Evolutionary conservation across 108 stramenopile genomes (phyloP).

Genomic region (Asterionellopsis glacialis): DNA sequence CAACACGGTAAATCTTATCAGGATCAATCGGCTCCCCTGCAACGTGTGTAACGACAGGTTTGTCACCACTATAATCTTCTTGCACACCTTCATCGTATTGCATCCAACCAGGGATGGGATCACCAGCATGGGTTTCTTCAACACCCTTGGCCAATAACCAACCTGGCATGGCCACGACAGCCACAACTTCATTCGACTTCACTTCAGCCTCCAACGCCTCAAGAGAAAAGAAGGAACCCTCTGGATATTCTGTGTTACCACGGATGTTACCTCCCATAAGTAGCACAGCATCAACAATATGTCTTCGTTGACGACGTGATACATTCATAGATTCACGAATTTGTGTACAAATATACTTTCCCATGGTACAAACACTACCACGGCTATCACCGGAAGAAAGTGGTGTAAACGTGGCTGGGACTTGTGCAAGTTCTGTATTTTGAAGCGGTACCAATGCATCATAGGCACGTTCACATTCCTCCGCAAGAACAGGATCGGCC

Average conservation of each 20-base stretch:
- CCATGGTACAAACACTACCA: conserved; percentile 39
- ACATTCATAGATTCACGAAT: conserved; percentile 28
- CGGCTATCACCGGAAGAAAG: conserved; percentile 24
- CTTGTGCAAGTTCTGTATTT: conserved; percentile 37
- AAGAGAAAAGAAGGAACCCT: conserved; percentile 31
- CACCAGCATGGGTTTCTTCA: conserved; percentile 37
- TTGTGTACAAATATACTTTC: conserved; percentile 31
- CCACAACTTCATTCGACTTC: conserved; percentile 34
- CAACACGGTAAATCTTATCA: conserved; percentile 39
- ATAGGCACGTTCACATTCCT: conserved; percentile 34
- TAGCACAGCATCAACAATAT: conserved; percentile 18
- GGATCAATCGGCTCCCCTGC: conserved; percentile 28
- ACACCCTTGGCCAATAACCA: conserved; percentile 38
- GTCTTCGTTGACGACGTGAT: conserved; percentile 5
- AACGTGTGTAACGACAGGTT: conserved; percentile 33
- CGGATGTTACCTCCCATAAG: conserved; percentile 47
- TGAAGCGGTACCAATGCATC: conserved; percentile 30
- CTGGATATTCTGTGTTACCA: conserved; percentile 29
- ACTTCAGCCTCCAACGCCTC: conserved; percentile 47
- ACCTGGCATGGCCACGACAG: conserved; percentile 45
- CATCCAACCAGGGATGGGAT: conserved; percentile 57
- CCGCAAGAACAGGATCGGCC: conserved; percentile 21
- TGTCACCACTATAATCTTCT: conserved; percentile 14
- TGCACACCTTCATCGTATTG: conserved; percentile 40
- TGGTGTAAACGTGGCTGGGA: conserved; percentile 32